Conservation (phyloP, 345 rosid genomes). For the Salix viminalis region DNA sequence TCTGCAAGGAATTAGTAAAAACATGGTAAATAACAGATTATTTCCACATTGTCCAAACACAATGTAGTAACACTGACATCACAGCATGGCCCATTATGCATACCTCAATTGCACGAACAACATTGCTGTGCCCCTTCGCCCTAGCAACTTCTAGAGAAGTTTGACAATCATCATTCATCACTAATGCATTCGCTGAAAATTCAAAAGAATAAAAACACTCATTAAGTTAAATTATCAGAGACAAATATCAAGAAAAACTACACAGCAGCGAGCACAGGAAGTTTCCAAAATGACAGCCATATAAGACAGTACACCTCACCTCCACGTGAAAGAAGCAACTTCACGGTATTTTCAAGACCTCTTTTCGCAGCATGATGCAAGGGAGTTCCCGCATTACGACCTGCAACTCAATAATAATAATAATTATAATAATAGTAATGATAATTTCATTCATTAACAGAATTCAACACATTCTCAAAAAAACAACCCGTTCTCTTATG, state of each 20-base stretch:
- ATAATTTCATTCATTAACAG: background rate
- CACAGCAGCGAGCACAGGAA: background rate
- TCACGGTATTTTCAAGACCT: slow-evolving; percentile 73
- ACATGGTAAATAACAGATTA: background rate
- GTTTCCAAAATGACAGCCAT: background rate
- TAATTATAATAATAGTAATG: background rate
- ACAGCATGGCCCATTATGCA: background rate
- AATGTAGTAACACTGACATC: background rate
- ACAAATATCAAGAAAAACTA: background rate
- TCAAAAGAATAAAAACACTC: background rate
- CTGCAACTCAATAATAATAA: slow-evolving; percentile 29
- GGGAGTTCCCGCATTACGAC: slow-evolving; percentile 86
- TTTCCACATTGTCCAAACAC: background rate
- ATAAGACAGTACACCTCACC: slow-evolving; percentile 35
- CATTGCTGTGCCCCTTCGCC: slow-evolving; percentile 59
- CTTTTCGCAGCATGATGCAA: slow-evolving; percentile 96
- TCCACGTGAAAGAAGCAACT: slow-evolving; percentile 73
- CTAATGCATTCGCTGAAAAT: slow-evolving; percentile 71
- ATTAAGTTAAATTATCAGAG: background rate
- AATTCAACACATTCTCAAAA: background rate
- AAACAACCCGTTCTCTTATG: background rate
- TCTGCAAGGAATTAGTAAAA: slow-evolving; percentile 34
- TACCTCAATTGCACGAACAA: slow-evolving; percentile 90
- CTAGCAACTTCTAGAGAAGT: slow-evolving; percentile 91
- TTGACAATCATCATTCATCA: slow-evolving; percentile 83